Evolutionary conservation across 441 rosid species (phyloP).

Genomic region (Euphorbia corollata): DNA sequence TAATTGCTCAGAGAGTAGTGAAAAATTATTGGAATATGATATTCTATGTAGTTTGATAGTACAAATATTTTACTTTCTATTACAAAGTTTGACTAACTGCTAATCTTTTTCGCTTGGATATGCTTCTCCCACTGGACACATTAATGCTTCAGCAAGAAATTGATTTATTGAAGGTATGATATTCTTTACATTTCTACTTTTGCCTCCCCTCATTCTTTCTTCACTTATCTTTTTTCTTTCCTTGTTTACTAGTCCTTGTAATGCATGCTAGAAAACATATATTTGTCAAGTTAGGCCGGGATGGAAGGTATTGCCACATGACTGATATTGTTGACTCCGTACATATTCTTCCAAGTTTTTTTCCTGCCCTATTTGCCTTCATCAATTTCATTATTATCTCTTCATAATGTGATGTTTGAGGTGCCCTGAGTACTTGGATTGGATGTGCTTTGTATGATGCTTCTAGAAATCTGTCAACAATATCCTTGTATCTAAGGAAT

Average conservation of each 20-base stretch:
- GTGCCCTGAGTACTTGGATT: neutral
- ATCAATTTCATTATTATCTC: neutral
- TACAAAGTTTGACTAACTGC: constrained; percentile 28
- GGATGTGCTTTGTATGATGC: neutral
- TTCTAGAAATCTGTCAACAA: neutral
- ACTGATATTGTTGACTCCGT: neutral
- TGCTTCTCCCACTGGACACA: constrained; percentile 26
- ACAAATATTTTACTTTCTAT: constrained; percentile 10
- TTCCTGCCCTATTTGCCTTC: neutral
- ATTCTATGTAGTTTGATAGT: neutral
- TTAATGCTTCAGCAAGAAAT: constrained; percentile 80
- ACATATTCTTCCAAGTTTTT: neutral
- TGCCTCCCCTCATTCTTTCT: neutral
- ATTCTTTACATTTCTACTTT: constrained; percentile 3
- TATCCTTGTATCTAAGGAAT: neutral
- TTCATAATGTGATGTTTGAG: neutral
- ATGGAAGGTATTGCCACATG: neutral
- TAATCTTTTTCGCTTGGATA: constrained; percentile 28
- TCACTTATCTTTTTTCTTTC: neutral
- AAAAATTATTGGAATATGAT: neutral
- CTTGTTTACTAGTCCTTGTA: neutral
- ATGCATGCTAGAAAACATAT: neutral
- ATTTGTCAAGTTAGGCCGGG: neutral
- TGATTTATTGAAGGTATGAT: constrained; percentile 82
- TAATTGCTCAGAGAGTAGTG: neutral